These are phyloP conservation scores for Beta corolliflora DNA, from an alignment of 179 eudicot species.

Conservation along the genomic window DNA sequence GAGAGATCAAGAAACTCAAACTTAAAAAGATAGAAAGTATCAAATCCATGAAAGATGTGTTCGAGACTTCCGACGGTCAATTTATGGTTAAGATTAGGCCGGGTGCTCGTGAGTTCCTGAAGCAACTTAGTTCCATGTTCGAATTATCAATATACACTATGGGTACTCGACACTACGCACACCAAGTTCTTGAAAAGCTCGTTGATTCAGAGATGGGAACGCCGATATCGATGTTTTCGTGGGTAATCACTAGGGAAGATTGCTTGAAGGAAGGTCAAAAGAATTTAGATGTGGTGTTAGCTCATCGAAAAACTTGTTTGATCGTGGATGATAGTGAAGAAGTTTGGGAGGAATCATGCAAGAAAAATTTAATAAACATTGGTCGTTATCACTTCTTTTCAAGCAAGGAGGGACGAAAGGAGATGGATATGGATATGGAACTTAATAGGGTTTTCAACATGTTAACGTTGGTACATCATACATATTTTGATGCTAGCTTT, in stretches of 20 bases:
- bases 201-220: no score
- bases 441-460: background rate
- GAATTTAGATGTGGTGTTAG: slow-evolving; percentile 5
- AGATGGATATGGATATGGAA: background rate
- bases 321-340: slow-evolving; percentile 5
- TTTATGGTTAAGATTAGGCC: slow-evolving; percentile 11
- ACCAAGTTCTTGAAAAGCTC: background rate
- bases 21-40: background rate
- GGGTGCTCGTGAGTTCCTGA: background rate
- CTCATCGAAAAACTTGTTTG: background rate
- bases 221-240: background rate
- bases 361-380: no score
- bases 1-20: background rate
- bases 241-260: slow-evolving; percentile 15
- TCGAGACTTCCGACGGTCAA: background rate
- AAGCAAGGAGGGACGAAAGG: background rate
- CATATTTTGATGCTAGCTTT: background rate
- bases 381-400: no score
- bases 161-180: background rate
- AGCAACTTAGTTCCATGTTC: slow-evolving; percentile 1
- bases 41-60: background rate
- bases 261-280: background rate
- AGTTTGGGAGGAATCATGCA: background rate
- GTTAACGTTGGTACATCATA: background rate
- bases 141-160: slow-evolving; percentile 18